Base-by-base conservation (phyloP, 2,329 filamentous ascomycete genomes). In the Hypoxylon sp. region DNA sequence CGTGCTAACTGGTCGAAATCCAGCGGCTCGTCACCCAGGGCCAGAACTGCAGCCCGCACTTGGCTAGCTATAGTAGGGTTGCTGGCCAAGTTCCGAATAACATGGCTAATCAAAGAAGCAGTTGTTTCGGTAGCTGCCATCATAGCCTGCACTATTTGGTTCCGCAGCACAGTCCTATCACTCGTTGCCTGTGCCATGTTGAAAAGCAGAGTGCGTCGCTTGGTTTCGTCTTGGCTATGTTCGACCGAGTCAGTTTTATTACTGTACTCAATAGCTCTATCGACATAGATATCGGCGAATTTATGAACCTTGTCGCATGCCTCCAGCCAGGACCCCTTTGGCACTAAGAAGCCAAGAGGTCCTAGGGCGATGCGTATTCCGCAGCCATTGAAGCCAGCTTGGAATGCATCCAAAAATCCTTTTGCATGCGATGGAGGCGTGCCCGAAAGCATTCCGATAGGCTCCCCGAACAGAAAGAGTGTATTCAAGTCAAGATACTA, bases 401-500 rank as follows among this genome's bases (percentile, higher is more conserved):
- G 59, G 31, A 59, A 61, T 42, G 59, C 56, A 47, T 59, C 59
- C 31, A 59, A 42, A 35, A 61, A 61, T 32, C 53, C 59, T 40
- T 36, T 44, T 43, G 51, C 53, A 36, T 60, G 56, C 23, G 59
- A 26, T 50, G 59, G 59, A 44, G 48, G 53, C 26, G 51, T 52
- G 51, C 51, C 53, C 25, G 59, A 62, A 48, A 62, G 59, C 42
- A 60, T 58, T 27, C 57, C 57, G 41, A 62, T 58, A 42, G 59
- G 40, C 49, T 62, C 57, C 47, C 59, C 59, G 31, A 62, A 58
- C 40, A 62, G 48, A 42, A 62, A 62, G 44, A 62, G 59, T 38
- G 57, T 60, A 43, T 55, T 55, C 45, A 61, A 48, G 41, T 60
- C 59, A 37, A 61, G 56, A 48, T 60, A 62, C 59, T 62, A 31